These are phyloP conservation scores for Scutellaria baicalensis DNA, from an alignment of 257 asterid genomes.

Conservation along the genomic window DNA sequence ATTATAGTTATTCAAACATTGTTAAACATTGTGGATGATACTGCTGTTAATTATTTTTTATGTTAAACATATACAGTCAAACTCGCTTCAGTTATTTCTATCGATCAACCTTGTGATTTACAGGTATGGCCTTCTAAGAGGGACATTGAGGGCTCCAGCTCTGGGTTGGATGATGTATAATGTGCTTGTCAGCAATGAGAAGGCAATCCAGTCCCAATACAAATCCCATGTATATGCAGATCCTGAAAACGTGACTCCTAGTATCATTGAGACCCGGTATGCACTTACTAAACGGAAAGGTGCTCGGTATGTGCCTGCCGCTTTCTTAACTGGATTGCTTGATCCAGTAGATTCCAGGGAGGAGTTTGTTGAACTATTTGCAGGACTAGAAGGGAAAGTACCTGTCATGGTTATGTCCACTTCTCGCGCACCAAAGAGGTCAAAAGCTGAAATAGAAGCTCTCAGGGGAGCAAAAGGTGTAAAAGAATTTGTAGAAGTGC, in stretches of 20 bases:
- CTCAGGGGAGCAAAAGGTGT: conserved; percentile 78
- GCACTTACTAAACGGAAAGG: conserved; percentile 77
- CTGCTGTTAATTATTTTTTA: too few species aligned
- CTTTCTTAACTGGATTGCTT: conserved; percentile 88
- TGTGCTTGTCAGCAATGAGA: conserved; percentile 88
- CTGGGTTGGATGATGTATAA: conserved; percentile 99
- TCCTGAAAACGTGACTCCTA: conserved; percentile 77
- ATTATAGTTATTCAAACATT: too few species aligned
- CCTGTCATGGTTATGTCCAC: conserved; percentile 74
- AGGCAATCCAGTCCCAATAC: conserved; percentile 86
- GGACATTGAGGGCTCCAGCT: conserved; percentile 92
- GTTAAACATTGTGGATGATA: too few species aligned
- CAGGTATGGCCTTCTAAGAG: conserved; percentile 85
- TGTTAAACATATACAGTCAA: background rate
- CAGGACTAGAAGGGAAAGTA: conserved; percentile 45
- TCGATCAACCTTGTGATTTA: background rate
- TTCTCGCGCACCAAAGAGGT: conserved; percentile 67
- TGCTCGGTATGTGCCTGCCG: conserved; percentile 93
- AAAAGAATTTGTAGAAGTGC: conserved; percentile 60
- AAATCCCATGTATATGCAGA: conserved; percentile 91
- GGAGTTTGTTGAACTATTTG: conserved; percentile 66
- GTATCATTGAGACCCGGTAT: conserved; percentile 63
- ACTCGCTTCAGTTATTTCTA: background rate
- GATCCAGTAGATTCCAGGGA: conserved; percentile 83
- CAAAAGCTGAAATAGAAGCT: conserved; percentile 97